Conservation (phyloP, 2,329 filamentous ascomycete genomes). For the Epicoccum nigrum region DNA sequence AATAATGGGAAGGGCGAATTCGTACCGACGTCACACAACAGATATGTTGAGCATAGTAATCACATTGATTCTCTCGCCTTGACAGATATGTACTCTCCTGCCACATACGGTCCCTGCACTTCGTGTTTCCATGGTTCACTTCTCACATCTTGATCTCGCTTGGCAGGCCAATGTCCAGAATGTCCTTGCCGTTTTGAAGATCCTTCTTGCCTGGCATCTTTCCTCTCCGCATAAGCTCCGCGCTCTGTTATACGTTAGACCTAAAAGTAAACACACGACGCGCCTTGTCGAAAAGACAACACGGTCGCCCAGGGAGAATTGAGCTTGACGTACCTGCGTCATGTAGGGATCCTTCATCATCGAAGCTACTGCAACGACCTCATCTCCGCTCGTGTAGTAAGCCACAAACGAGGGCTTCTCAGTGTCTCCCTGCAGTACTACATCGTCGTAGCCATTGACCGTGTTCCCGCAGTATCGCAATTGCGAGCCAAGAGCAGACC, state of each 20-base stretch:
- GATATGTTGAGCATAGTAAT: constrained; percentile 13
- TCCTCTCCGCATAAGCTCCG: constrained; percentile 81
- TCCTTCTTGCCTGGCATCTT: constrained; percentile 85
- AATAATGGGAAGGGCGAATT: constrained; percentile 8
- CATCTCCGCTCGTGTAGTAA: constrained; percentile 86
- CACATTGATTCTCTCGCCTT: constrained; percentile 10
- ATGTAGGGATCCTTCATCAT: constrained; percentile 92
- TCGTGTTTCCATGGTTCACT: neutral
- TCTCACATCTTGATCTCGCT: constrained; percentile 53
- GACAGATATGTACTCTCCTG: constrained; percentile 5
- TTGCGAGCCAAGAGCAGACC: constrained; percentile 90
- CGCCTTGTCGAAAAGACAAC: neutral
- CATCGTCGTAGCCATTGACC: constrained; percentile 79
- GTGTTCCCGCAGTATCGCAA: constrained; percentile 94
- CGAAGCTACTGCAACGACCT: constrained; percentile 84
- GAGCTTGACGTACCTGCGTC: constrained; percentile 45
- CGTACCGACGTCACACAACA: constrained; percentile 27
- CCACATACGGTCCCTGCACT: constrained; percentile 6
- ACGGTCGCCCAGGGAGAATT: neutral
- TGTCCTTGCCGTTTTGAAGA: constrained; percentile 65
- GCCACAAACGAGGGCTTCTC: constrained; percentile 80
- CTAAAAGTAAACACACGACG: neutral
- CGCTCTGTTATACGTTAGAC: constrained; percentile 61
- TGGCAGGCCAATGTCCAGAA: constrained; percentile 53
- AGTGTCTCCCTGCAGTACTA: constrained; percentile 77